Conservation (phyloP, 2,329 filamentous ascomycete species). For the Aspergillus glaucus region DNA sequence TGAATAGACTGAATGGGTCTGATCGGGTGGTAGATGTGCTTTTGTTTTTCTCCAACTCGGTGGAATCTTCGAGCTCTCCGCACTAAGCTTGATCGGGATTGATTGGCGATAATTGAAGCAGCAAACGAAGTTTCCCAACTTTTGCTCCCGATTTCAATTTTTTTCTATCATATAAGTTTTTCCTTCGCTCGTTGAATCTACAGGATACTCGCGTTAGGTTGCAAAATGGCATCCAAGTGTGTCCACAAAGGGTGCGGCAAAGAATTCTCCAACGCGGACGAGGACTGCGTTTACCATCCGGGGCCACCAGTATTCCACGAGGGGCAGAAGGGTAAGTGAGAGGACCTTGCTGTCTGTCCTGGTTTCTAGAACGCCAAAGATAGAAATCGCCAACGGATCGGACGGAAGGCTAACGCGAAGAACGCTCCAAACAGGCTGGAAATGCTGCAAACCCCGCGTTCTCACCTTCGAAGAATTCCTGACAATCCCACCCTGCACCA, state of each 20-base stretch:
- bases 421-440: constrained; percentile 64
- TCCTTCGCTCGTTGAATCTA: not conserved
- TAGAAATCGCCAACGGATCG: too few species aligned
- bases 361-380: too few species aligned
- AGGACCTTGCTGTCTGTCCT: constrained; percentile 19
- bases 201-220: too few species aligned
- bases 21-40: not conserved
- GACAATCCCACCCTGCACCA: constrained; percentile 82
- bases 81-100: constrained; percentile 29
- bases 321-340: constrained; percentile 81
- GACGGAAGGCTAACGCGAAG: too few species aligned
- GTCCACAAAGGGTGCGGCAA: constrained; percentile 96
- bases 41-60: constrained; percentile 7
- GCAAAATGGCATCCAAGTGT: constrained; percentile 58
- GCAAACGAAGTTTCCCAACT: constrained; percentile 1
- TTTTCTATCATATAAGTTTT: not conserved
- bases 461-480: constrained; percentile 99
- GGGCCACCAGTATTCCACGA: constrained; percentile 94
- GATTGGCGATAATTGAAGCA: constrained; percentile 5
- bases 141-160: not conserved
- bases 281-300: constrained; percentile 86
- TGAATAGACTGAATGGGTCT: not conserved
- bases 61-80: constrained; percentile 37
- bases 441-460: constrained; percentile 96
- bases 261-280: constrained; percentile 70